Evolutionary conservation across 805 yeast species (phyloP), one percentile per base, ranked within the genome.

Genomic region (Candida anglica): DNA sequence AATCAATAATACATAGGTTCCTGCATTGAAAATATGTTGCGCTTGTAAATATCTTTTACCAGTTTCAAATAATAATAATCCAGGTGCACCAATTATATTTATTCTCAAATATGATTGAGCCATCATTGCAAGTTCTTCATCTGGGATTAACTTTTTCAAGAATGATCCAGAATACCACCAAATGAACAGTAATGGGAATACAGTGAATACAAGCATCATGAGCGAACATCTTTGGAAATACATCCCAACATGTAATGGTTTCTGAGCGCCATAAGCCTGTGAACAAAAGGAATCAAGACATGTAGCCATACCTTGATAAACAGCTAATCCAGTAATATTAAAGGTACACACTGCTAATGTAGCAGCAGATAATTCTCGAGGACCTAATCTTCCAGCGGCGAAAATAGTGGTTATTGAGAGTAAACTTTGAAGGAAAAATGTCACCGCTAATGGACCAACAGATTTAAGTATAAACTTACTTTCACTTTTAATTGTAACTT

Each of bases 1-100:
- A 3, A 85, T 47, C 15, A 73, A 52, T 19, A 85, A 58, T 3
- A 77, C 82, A 41, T 78, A 75, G 5, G 94, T 83, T 7, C 89
- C 82, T 4, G 95, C 95, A 50, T 85, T 81, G 65, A 84, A 88
- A 10, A 86, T 79, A 20, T 86, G 86, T 56, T 87, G 96, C 0
- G 94, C 86, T 61, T 86, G 96, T 38, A 87, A 58, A 48, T 73
- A 86, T 38, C 95, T 66, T 58, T 88, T 87, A 18, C 87, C 79
- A 27, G 86, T 75, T 58, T 88, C 96, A 54, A 87, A 87, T 9
- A 83, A 40, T 28, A 84, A 69, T 46, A 80, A 75, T 0, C 89
- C 94, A 1, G 96, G 96, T 6, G 85, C 76, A 15, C 94, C 95
- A 33, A 79, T 52, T 3, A 76, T 69, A 39, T 75, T 66, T 5